Evolutionary conservation across 495 filamentous ascomycete species (phyloP).

Genomic region (Hyaloscypha finlandica): DNA sequence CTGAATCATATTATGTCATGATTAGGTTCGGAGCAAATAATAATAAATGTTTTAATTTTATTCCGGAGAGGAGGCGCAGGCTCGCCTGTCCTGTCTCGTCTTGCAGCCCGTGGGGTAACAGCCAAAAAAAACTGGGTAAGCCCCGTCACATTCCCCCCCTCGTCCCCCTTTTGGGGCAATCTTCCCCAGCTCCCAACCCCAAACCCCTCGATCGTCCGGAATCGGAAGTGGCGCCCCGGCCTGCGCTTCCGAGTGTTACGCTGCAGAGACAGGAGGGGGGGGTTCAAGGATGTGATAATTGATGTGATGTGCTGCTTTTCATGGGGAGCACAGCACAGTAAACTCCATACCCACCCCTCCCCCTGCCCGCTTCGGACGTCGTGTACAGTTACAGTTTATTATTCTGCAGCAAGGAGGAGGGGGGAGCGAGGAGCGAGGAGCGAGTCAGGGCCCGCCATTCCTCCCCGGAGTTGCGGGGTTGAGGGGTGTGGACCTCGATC

Average conservation of each 20-base stretch:
- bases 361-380: not conserved
- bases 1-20: not conserved
- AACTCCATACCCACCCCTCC: too few species aligned
- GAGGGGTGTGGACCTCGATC: too few species aligned
- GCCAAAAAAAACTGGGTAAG: not conserved
- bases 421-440: too few species aligned
- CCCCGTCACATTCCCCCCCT: not conserved
- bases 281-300: too few species aligned
- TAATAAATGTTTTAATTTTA: not conserved
- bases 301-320: too few species aligned
- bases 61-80: slow-evolving; percentile 7
- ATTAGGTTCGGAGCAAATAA: not conserved
- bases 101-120: slow-evolving; percentile 8
- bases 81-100: not conserved
- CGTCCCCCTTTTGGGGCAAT: not conserved
- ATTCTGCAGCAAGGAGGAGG: not conserved
- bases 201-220: not conserved
- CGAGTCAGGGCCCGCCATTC: not conserved
- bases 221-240: not conserved
- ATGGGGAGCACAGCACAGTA: too few species aligned
- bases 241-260: not conserved
- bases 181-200: not conserved
- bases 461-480: not conserved
- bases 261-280: not conserved
- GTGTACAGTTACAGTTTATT: not conserved